These are phyloP conservation scores for Kuraishia ogatae DNA, from an alignment of 805 yeast species.

Conservation along the genomic window DNA sequence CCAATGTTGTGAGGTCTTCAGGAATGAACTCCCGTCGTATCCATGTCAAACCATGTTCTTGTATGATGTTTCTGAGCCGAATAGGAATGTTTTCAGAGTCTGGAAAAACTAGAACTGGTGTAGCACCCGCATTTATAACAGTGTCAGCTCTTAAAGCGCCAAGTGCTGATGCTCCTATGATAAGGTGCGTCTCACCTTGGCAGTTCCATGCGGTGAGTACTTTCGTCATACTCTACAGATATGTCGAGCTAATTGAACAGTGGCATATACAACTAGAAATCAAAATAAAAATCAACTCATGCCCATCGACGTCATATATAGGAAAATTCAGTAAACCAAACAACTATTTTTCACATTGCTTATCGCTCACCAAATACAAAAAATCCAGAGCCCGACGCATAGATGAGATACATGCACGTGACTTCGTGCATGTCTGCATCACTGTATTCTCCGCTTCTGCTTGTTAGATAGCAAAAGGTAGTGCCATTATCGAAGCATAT, in stretches of 20 bases:
- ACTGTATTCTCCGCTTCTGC: not conserved
- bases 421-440: not conserved
- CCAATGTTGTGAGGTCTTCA: constrained; percentile 42
- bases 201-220: constrained; percentile 36
- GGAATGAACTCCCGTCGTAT: constrained; percentile 26
- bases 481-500: not conserved
- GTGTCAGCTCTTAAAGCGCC: constrained; percentile 38
- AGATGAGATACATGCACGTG: not conserved
- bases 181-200: constrained; percentile 43
- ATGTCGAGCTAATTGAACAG: not conserved
- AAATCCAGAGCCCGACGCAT: not conserved
- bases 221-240: constrained; percentile 11
- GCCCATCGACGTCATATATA: not conserved
- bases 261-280: not conserved
- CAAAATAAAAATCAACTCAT: not conserved
- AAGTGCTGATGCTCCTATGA: constrained; percentile 44
- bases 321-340: not conserved
- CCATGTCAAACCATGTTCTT: constrained; percentile 18
- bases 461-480: not conserved
- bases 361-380: not conserved
- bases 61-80: constrained; percentile 16
- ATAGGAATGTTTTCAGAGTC: constrained; percentile 16
- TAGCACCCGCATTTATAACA: constrained; percentile 46
- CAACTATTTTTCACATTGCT: not conserved
- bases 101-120: constrained; percentile 38